Base-by-base conservation (phyloP, 2,329 filamentous ascomycete genomes). In the Huntiella decipiens region DNA sequence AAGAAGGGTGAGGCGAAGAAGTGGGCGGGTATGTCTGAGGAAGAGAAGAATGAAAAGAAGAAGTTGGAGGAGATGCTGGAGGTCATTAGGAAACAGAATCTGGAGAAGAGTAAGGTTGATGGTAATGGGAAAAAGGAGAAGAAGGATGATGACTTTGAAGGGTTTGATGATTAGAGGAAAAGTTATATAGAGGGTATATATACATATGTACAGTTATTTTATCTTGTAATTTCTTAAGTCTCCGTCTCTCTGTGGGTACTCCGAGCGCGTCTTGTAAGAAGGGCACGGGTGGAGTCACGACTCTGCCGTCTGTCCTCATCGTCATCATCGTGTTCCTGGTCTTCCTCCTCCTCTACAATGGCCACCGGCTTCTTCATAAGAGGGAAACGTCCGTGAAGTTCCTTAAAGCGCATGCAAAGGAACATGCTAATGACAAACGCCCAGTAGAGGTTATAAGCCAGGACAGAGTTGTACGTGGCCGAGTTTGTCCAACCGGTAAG, bases 401-500 rank as follows among this genome's bases (percentile, higher is more conserved):
- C 83, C 51, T 71, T 71, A 62, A 74, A 83, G 37, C 78, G 68
- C 66, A 88, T 69, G 32, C 64, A 53, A 11, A 74, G 50, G 57
- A 88, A 82, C 4, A 68, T 70, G 12, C 66, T 50, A 40, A 82
- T 82, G 50, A 84, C 68, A 6, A 66, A 66, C 43, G 91, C 62
- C 86, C 85, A 94, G 65, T 93, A 93, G 12, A 88, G 49, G 58
- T 91, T 92, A 64, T 93, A 93, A 1, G 81, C 77, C 51, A 93
- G 76, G 52, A 93, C 80, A 1, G 82, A 87, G 44, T 85, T 84
- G 55, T 88, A 86, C 1, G 85, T 92, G 4, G 82, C 86, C 10
- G 81, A 84, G 64, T 93, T 93, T 51, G 77, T 73, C 86, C 86
- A 94, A 49, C 86, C 85, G 8, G 93, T 67, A 45, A 93, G 68